Base-by-base conservation (phyloP, 495 filamentous ascomycete species). In the Aspergillus mulundensis region DNA sequence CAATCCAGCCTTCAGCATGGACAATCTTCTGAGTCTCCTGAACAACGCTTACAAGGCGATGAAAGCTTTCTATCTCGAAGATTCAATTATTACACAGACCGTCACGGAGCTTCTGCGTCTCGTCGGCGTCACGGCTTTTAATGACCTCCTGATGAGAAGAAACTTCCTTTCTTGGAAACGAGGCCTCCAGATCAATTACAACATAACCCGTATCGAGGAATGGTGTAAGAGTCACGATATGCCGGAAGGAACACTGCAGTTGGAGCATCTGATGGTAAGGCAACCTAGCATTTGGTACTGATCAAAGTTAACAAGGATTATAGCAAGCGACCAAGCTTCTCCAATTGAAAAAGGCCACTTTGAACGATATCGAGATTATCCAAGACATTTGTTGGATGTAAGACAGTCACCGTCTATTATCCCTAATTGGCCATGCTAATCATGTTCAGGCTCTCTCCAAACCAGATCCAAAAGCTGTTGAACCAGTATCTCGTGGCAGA, bases 351-450 rank as follows among this genome's bases (percentile, higher is more conserved):
- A 99, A 99, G 73, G 95, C 95, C 7, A 99, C 95, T 5, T 70
- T 99, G 65, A 97, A 96, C 71, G 95, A 99, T 69, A 99, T 99
- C 65, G 95, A 97, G 72, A 99, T 99, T 61, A 99, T 99, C 57
- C 95, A 99, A 77, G 95, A 99, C 68, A 99, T 99, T 58, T 99
- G 95, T 80, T 99, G 95, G 95, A 97, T 97, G 94, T 93, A 74
- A 82, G 25, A 28, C 25, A 28, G 25, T 8, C n/a, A n/a, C n/a
- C n/a, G n/a, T 28, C 25, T 28, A 3, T 28, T 28, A 4, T 3
- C 4, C 8, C 25, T 8, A 28, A 4, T 8, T 28, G 25, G 8
- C 8, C 8, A 28, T 28, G 25, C 25, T 28, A 28, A 28, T 28
- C 8, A 20, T 50, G 28, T 50, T 20, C 53, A 90, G 89, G 90